A percentile compares a stretch with the other conserved stretches of the same genome.
phyloP scores from a whole-genome alignment of 2,329 filamentous ascomycete genomes.

The Pseudocercospora fuligena region DNA sequence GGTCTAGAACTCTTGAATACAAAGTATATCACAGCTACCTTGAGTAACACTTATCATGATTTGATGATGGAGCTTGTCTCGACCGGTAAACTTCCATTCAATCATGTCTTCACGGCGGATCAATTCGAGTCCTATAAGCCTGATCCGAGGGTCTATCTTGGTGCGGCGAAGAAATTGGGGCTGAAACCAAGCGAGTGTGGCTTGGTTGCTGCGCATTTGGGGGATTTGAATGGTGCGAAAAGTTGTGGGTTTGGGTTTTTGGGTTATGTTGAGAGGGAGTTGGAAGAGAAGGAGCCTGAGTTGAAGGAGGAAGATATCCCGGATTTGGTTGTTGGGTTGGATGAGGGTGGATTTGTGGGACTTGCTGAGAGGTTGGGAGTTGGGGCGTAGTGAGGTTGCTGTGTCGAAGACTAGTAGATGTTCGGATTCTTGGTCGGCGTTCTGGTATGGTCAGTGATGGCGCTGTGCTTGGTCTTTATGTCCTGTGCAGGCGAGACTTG shows the following conservation, averaged over 20 bases:
- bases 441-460: too few relatives aligned
- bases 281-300: conserved; percentile 66
- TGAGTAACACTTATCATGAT: conserved; percentile 75
- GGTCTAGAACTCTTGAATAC: conserved; percentile 58
- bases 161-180: conserved; percentile 64
- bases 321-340: conserved; percentile 63
- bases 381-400: too few relatives aligned
- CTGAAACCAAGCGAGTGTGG: conserved; percentile 65
- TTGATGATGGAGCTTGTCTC: conserved; percentile 67
- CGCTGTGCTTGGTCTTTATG: too few relatives aligned
- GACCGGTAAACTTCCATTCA: conserved; percentile 65
- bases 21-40: conserved; percentile 63
- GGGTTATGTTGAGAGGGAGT: conserved; percentile 71
- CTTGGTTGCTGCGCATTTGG: conserved; percentile 78
- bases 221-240: conserved; percentile 69
- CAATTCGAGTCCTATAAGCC: conserved; percentile 78
- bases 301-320: conserved; percentile 64
- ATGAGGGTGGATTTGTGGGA: conserved; percentile 54
- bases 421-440: too few relatives aligned
- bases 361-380: conserved; percentile 41
- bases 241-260: conserved; percentile 64
- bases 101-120: conserved; percentile 66
- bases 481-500: too few relatives aligned
- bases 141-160: conserved; percentile 67
- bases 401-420: too few relatives aligned